These are phyloP conservation scores for Acanthamoeba castellanii DNA, from an alignment of 208 protist genomes.

Conservation along the genomic window DNA sequence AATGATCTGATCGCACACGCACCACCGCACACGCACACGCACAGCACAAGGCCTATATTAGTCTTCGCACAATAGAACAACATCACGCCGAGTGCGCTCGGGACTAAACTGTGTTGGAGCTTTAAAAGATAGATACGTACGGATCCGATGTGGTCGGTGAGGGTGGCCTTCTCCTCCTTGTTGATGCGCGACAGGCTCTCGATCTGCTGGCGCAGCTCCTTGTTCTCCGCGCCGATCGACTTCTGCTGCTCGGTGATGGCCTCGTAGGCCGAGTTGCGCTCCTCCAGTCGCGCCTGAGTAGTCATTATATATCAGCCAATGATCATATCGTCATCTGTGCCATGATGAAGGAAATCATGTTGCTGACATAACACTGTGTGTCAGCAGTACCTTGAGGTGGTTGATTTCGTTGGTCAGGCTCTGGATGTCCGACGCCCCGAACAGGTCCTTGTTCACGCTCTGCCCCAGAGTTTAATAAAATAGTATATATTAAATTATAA, in stretches of 20 bases:
- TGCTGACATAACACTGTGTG: too few relatives aligned
- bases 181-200: constrained; percentile 60
- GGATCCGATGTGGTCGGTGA: constrained; percentile 29
- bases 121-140: too few relatives aligned
- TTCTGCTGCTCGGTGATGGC: constrained; percentile 65
- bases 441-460: constrained; percentile 58
- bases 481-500: too few relatives aligned
- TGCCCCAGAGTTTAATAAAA: background rate
- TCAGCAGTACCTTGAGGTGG: constrained; percentile 6
- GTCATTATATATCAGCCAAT: too few relatives aligned
- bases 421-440: constrained; percentile 57
- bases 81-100: too few relatives aligned
- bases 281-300: background rate
- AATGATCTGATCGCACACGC: background rate
- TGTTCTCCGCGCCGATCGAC: constrained; percentile 60
- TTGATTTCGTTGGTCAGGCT: constrained; percentile 48
- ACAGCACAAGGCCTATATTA: background rate
- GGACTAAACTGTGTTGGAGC: too few relatives aligned
- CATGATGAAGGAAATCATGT: too few relatives aligned
- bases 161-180: constrained; percentile 51
- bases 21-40: background rate
- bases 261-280: constrained; percentile 63
- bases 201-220: constrained; percentile 19
- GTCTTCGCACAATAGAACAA: too few relatives aligned
- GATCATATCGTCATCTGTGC: too few relatives aligned